Conservation (phyloP, 345 rosid genomes). For the Barbarea vulgaris region DNA sequence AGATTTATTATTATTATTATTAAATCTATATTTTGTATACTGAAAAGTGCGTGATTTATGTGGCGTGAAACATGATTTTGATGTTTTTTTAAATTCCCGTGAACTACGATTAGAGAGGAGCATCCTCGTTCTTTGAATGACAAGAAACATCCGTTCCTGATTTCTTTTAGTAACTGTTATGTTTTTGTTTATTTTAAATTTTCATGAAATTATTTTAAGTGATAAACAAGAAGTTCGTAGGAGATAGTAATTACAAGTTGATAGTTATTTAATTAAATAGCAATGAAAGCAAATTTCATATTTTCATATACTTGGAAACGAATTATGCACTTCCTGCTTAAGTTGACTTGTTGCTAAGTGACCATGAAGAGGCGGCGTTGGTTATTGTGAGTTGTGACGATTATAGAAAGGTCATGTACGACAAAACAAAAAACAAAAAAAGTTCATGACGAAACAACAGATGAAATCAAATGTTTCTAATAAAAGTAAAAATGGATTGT, state of each 20-base stretch:
- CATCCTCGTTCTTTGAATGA: conserved; percentile 27
- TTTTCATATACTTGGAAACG: background rate
- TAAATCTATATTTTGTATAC: background rate
- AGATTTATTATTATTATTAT: background rate
- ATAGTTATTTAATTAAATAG: background rate
- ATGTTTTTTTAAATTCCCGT: conserved; percentile 3
- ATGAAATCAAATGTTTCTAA: background rate
- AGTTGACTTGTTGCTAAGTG: conserved; percentile 30
- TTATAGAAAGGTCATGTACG: background rate
- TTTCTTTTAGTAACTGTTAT: conserved; percentile 12
- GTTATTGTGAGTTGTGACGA: background rate
- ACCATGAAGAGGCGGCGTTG: conserved; percentile 14
- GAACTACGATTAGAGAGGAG: conserved; percentile 23
- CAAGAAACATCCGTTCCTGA: conserved; percentile 22
- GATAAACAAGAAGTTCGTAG: background rate
- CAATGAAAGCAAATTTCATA: conserved; percentile 2
- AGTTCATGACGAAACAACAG: background rate
- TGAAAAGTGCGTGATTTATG: conserved; percentile 22
- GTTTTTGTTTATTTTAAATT: background rate
- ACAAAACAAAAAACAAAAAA: no score
- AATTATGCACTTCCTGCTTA: background rate
- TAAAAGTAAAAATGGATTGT: background rate
- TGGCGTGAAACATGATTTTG: conserved; percentile 36
- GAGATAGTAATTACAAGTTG: background rate
- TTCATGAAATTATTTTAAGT: background rate